Evolutionary conservation across 257 asterid species (phyloP).

Genomic region (Solanum appendiculatum): DNA sequence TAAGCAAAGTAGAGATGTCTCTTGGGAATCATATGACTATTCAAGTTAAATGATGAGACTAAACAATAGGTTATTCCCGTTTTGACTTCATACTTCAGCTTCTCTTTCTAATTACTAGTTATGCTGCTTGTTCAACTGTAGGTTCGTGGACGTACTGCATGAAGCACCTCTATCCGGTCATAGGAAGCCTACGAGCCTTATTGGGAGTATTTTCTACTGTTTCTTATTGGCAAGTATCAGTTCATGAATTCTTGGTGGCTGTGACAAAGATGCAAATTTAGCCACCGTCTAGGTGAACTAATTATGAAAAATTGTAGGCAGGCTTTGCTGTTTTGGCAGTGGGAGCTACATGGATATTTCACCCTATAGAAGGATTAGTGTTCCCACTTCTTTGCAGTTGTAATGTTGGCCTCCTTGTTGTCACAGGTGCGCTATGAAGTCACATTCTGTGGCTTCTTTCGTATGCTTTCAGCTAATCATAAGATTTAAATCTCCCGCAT

Average conservation of each 20-base stretch:
- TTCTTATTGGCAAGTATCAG: constrained; percentile 67
- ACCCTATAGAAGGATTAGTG: constrained; percentile 35
- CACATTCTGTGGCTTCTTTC: constrained; percentile 1
- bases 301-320: constrained; percentile 61
- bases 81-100: not conserved
- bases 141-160: constrained; percentile 87
- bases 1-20: not conserved
- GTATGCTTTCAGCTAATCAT: not conserved
- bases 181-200: constrained; percentile 66
- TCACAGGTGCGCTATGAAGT: constrained; percentile 45
- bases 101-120: not conserved
- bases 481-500: not conserved
- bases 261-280: not conserved
- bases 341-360: constrained; percentile 76
- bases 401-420: constrained; percentile 61
- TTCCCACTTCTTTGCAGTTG: constrained; percentile 79
- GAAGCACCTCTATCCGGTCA: constrained; percentile 96
- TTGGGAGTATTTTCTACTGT: constrained; percentile 78
- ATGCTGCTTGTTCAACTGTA: constrained; percentile 19
- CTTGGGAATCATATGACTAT: not conserved
- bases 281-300: constrained; percentile 11
- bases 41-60: not conserved
- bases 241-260: not conserved
- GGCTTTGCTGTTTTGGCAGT: constrained; percentile 87
- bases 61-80: not conserved